Evolutionary conservation across 176 grass and related monocot genomes (phyloP).

Genomic region (Aegilops umbellulata): DNA sequence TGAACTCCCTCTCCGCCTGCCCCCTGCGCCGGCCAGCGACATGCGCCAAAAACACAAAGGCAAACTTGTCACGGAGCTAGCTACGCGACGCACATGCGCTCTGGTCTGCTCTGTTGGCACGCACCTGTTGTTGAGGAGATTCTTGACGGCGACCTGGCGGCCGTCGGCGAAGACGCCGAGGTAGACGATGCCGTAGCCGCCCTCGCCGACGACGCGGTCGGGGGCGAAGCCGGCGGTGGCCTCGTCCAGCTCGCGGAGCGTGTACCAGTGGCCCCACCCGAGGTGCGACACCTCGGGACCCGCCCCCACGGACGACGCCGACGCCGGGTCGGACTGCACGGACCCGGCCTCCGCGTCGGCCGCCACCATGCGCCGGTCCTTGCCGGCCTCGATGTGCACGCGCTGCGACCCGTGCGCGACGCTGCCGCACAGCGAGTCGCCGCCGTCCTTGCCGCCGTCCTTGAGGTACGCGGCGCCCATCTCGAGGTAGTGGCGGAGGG

Average conservation of each 20-base stretch:
- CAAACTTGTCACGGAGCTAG: background rate
- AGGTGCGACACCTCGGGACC: slow-evolving; percentile 86
- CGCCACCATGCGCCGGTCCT: slow-evolving; percentile 66
- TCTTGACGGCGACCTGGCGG: slow-evolving; percentile 79
- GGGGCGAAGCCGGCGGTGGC: slow-evolving; percentile 69
- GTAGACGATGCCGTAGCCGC: slow-evolving; percentile 96
- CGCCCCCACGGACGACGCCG: background rate
- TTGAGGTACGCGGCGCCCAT: slow-evolving; percentile 40
- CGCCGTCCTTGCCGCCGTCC: slow-evolving; percentile 24
- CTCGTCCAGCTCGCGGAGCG: slow-evolving; percentile 81
- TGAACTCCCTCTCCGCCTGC: slow-evolving; percentile 86
- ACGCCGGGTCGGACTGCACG: slow-evolving; percentile 22
- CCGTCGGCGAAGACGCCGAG: slow-evolving; percentile 63
- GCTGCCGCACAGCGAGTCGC: slow-evolving; percentile 27
- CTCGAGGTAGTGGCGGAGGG: slow-evolving; percentile 54
- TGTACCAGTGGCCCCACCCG: slow-evolving; percentile 99
- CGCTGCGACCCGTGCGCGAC: slow-evolving; percentile 51
- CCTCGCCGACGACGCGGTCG: slow-evolving; percentile 92
- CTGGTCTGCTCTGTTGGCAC: too few relatives aligned
- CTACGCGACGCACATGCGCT: too few relatives aligned
- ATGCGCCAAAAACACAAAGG: background rate
- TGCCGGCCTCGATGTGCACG: slow-evolving; percentile 81
- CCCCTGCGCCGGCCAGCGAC: slow-evolving; percentile 39
- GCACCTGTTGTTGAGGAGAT: slow-evolving; percentile 87
- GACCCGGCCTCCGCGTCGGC: slow-evolving; percentile 21